Conservation (phyloP, 75 land plant species). For the Cryptomeria japonica region DNA sequence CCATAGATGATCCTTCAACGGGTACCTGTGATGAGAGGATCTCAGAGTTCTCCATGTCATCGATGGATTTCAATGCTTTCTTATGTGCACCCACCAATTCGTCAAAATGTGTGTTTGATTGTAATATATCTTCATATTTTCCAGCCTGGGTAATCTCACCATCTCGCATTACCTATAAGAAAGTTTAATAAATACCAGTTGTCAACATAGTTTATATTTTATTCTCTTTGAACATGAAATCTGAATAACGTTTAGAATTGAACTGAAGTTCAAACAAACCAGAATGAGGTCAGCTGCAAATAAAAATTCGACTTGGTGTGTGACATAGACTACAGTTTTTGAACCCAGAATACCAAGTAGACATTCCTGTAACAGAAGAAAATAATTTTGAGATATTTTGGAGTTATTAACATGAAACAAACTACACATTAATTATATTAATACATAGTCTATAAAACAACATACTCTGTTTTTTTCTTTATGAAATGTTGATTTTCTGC, state of each 20-base stretch:
- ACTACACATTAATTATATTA: neutral
- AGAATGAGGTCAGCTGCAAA: conserved; percentile 33
- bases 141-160: conserved; percentile 74
- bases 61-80: conserved; percentile 55
- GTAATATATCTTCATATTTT: conserved; percentile 58
- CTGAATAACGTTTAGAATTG: neutral
- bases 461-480: no score
- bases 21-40: neutral
- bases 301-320: conserved; percentile 55
- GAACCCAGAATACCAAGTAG: conserved; percentile 36
- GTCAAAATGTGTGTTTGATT: conserved; percentile 58
- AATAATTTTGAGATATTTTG: neutral
- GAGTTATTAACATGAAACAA: neutral
- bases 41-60: neutral
- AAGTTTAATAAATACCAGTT: neutral
- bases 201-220: neutral
- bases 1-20: neutral
- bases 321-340: conserved; percentile 52
- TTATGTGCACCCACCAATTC: conserved; percentile 73
- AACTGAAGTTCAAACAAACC: neutral
- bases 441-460: no score
- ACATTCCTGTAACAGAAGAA: conserved; percentile 35
- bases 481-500: no score
- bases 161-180: conserved; percentile 75
- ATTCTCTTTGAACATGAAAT: neutral